phyloP scores from a whole-genome alignment of 768 basidiomycete species.

The Suillus luteus region DNA sequence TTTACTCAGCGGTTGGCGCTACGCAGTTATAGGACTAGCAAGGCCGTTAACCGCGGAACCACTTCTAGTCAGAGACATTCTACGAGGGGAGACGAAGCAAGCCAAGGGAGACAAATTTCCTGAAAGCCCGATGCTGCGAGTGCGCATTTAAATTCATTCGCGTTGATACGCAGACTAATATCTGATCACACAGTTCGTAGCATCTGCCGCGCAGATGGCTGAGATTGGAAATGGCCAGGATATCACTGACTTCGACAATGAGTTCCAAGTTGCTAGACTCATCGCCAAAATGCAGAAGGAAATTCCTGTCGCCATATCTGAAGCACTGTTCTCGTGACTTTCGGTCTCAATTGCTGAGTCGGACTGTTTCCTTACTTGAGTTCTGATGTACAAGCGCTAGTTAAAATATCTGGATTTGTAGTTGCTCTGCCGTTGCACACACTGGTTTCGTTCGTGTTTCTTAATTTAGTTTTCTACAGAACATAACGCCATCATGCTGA shows the following conservation, averaged over 20 bases:
- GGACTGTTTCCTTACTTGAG: neutral
- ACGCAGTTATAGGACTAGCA: constrained; percentile 32
- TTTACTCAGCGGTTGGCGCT: neutral
- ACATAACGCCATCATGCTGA: constrained; percentile 52
- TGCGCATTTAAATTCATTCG: constrained; percentile 12
- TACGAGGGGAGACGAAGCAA: constrained; percentile 25
- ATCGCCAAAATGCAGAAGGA: constrained; percentile 34
- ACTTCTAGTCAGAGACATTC: constrained; percentile 29
- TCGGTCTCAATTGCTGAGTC: neutral
- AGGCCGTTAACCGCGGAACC: constrained; percentile 35
- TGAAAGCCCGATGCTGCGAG: constrained; percentile 38
- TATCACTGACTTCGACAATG: constrained; percentile 33
- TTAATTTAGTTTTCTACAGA: constrained; percentile 22
- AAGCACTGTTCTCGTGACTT: constrained; percentile 22
- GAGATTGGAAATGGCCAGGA: constrained; percentile 38
- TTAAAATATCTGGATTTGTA: neutral
- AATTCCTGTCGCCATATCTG: constrained; percentile 33
- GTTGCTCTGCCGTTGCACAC: neutral
- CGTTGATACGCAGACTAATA: neutral
- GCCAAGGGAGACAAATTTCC: constrained; percentile 36
- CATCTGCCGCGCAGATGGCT: constrained; percentile 32
- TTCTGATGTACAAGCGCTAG: neutral
- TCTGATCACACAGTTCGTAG: constrained; percentile 27
- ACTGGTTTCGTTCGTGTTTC: constrained; percentile 1
- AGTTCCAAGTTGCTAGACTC: constrained; percentile 35